Base-by-base conservation (phyloP, 2,329 filamentous ascomycete species). In the Macrophomina tecta region DNA sequence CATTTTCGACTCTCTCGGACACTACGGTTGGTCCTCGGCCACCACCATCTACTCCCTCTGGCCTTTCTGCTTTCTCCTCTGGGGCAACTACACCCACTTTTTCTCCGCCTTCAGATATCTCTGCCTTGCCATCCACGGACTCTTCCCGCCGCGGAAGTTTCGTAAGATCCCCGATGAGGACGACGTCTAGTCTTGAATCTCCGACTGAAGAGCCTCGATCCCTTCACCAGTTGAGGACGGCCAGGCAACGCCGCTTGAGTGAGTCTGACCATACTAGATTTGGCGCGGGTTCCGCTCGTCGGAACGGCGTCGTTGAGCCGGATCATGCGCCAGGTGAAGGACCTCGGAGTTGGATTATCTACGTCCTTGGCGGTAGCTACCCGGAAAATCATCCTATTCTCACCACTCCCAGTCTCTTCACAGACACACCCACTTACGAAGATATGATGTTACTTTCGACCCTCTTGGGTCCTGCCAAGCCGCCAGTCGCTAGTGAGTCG, bases 371-470 rank as follows among this genome's bases (percentile, higher is more conserved):
- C 52, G 89, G 89, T 49, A 90, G 89, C 70, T 86, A 90, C 64
- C 88, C 89, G 1, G 88, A 90, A 71, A 89, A 90, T 70, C 89
- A 91, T 73, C 89, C 89, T 28, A 89, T 90, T 28, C 85, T 91
- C 69, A 89, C 88, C 7, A 90, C 89, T 23, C 89, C 89, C 12
- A 90, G 88, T 70, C 80, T 91, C 11, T 91, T 90, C 74, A 91
- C 88, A 18, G 89, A 91, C 77, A 88, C 89, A 62, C 89, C 89
- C 1, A 90, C 89, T 1, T 91, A 91, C 72, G 89, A 91, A 76
- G 89, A 91, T 71, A 91, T 91, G 89, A 85, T 90, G 74, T 79
- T 91, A 52, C 82, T 91, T 4, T 90, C 88, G 12, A 88, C 87
- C 12, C 82, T 91, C 11, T 80, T 91, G 16, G 89, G 89, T 1